These are phyloP conservation scores for Triticum dicoccoides DNA, from an alignment of 176 grass and related monocot species.

Conservation along the genomic window DNA sequence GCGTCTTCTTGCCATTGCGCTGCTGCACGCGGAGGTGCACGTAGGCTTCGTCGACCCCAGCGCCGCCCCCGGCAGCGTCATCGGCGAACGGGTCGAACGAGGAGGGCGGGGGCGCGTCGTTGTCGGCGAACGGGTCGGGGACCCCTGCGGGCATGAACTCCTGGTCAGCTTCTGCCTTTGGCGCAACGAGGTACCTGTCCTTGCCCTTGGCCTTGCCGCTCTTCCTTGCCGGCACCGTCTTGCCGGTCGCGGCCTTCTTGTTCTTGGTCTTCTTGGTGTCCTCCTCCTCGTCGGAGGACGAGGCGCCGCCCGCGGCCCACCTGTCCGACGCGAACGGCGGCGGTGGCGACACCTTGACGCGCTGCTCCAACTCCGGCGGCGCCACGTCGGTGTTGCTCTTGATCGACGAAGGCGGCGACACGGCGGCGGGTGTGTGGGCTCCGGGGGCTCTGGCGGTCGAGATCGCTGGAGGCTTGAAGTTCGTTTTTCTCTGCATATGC, in stretches of 20 bases:
- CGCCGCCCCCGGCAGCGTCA: background rate
- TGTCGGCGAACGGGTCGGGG: background rate
- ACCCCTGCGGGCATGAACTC: constrained; percentile 41
- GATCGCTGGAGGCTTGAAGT: constrained; percentile 8
- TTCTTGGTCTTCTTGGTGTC: background rate
- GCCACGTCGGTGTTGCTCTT: background rate
- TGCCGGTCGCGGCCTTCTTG: background rate
- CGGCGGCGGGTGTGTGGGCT: background rate
- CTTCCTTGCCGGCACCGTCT: background rate
- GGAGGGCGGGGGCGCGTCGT: constrained; percentile 7
- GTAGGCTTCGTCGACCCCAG: constrained; percentile 14
- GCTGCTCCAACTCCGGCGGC: background rate
- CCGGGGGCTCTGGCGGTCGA: background rate
- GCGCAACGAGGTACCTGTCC: background rate
- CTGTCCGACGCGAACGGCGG: background rate
- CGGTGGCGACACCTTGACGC: background rate
- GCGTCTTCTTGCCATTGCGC: constrained; percentile 9
- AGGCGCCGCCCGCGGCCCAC: constrained; percentile 11
- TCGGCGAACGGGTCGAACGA: constrained; percentile 63
- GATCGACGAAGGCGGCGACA: background rate
- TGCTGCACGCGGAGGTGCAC: constrained; percentile 44
- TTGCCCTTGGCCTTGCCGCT: background rate
- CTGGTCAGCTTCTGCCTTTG: background rate
- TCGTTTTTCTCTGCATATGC: constrained; percentile 4
- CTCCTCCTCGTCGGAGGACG: background rate